Conservation (phyloP, 139 green algal genomes). For the Yamagishiella unicocca region DNA sequence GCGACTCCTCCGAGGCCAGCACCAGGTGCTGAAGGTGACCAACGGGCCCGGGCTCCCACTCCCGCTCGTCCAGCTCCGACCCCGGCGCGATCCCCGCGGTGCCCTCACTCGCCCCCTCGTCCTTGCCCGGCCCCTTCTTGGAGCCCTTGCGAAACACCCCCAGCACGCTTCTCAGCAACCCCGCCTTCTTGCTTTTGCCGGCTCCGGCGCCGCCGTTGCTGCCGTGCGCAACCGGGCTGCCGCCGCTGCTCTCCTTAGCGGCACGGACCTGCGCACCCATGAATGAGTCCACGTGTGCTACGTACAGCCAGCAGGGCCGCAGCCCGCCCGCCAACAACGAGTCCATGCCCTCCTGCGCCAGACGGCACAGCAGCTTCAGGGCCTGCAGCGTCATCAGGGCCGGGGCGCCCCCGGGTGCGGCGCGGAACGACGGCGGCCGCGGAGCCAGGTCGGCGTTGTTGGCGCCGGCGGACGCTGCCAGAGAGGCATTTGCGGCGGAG, state of each 20-base stretch:
- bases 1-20: background rate
- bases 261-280: slow-evolving; percentile 8
- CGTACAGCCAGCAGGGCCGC: slow-evolving; percentile 16
- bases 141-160: background rate
- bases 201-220: background rate
- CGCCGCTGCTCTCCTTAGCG: background rate
- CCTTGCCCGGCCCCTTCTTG: background rate
- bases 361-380: slow-evolving; percentile 10
- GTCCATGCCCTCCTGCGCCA: slow-evolving; percentile 1
- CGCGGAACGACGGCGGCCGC: background rate
- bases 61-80: background rate
- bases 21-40: slow-evolving; percentile 45
- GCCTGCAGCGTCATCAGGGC: slow-evolving; percentile 11
- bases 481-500: background rate
- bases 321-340: background rate
- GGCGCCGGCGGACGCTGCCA: background rate
- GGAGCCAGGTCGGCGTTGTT: background rate
- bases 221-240: background rate
- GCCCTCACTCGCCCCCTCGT: background rate
- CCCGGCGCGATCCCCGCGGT: background rate
- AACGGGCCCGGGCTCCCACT: background rate
- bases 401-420: background rate
- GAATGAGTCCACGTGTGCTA: slow-evolving; percentile 36
- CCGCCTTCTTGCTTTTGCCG: background rate
- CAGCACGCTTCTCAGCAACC: background rate